phyloP scores from a whole-genome alignment of 2,329 filamentous ascomycete species.

The Madurella mycetomatis region DNA sequence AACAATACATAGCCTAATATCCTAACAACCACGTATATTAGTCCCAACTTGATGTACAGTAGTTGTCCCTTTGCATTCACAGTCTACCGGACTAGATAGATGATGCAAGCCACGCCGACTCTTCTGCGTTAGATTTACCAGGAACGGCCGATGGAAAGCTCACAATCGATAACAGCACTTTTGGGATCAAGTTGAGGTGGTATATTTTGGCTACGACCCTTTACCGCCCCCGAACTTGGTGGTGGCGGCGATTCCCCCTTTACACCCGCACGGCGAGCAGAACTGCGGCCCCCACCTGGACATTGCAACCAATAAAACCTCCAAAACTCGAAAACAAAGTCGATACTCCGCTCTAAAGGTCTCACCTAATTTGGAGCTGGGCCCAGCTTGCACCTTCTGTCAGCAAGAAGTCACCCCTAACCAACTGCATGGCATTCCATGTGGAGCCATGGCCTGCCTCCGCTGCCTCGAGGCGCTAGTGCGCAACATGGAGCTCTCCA shows the following conservation, averaged over 20 bases:
- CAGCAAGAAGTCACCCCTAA: background rate
- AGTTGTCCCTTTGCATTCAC: too few species aligned
- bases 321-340: background rate
- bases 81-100: too few species aligned
- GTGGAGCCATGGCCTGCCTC: slow-evolving; percentile 13
- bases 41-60: too few species aligned
- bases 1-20: too few species aligned
- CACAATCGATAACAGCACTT: too few species aligned
- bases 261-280: slow-evolving; percentile 3
- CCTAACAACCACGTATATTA: too few species aligned
- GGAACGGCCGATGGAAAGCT: too few species aligned
- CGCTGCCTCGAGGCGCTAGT: slow-evolving; percentile 2
- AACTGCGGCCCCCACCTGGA: slow-evolving; percentile 11
- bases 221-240: slow-evolving; percentile 1
- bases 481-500: background rate
- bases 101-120: too few species aligned
- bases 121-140: too few species aligned
- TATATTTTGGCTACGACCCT: background rate
- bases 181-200: background rate
- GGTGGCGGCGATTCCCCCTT: background rate
- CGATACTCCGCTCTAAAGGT: too few species aligned
- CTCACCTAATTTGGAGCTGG: background rate
- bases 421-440: slow-evolving; percentile 15
- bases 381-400: slow-evolving; percentile 9
- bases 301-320: background rate